Evolutionary conservation across 306 rosid species (phyloP), one percentile per base, ranked within the genome.

Genomic region (Pyrus communis): DNA sequence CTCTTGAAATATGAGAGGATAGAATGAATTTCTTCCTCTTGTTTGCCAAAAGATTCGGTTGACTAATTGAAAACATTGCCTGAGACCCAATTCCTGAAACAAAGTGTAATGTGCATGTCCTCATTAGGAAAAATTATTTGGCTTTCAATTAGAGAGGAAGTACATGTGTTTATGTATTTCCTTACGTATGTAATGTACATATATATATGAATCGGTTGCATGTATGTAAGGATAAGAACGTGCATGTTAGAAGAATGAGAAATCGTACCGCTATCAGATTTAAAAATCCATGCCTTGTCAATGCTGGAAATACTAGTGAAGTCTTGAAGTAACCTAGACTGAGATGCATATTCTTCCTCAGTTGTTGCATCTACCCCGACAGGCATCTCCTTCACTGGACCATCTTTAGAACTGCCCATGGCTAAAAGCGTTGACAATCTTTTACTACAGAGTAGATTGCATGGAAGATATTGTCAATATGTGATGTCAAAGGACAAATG

Each of bases 251-350:
- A 13, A 46, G 17, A 40, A 55, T 54, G 65, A 63, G 77, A 38
- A 73, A 45, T 21, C 84, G 60, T 81, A 93, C 93, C 90, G 31
- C 43, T 77, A 22, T 81, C 82, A 66, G 97, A 84, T 28, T 81
- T 85, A 60, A 89, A 93, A 76, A 86, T 73, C 93, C 97, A 89
- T 54, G 93, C 92, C 77, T 87, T 93, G 85, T 91, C 86, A 86
- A 93, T 86, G 88, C 46, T 86, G 69, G 93, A 82, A 60, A 91
- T 86, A 15, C 30, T 85, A 27, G 84, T 76, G 85, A 93, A 91
- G 27, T 89, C 89, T 77, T 78, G 85, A 79, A 93, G 98, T 72
- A 89, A 83, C 69, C 81, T 84, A 59, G 97, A 91, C 70, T 89
- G 85, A n/a, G 61, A 77, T 60, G 89, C 70, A 82, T 89, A 92